Base-by-base conservation (phyloP, 768 basidiomycete genomes). In the Calocybe cyanea region DNA sequence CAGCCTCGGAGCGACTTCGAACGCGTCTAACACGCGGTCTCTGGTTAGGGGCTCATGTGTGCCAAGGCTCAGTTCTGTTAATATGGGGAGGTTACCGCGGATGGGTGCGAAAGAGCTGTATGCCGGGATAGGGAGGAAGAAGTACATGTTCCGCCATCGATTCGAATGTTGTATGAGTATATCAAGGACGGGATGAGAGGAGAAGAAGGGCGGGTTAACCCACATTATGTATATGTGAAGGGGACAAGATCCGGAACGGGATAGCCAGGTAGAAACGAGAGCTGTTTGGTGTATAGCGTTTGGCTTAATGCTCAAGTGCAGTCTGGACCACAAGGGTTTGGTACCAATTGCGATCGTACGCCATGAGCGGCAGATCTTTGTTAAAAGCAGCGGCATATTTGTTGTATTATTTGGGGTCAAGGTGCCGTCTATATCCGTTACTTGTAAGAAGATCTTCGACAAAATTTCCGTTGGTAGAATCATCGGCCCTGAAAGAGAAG, bases 391-490 rank as follows among this genome's bases (percentile, higher is more conserved):
- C 14, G 71, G 71, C 23, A 62, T 58, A 21, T 60, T 46, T 47
- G 70, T 68, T 8, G 71, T 70, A 48, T 68, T 67, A 31, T 51
- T 46, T 10, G 38, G 48, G 51, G 65, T 67, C 53, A 70, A 58
- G 39, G 51, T 57, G 24, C 64, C 64, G 14, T 54, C 49, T 45
- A 53, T 49, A 45, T 65, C 63, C 19, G 64, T 60, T 51, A 66
- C 66, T 32, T 67, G 61, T n/a, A 71, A 58, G 49, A 72, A 72
- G 46, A 72, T 69, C 49, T 69, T 66, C 18, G 70, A 72, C 18
- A 72, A 51, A 19, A 71, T 59, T 57, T 72, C 70, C 41, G 63
- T 60, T 20, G 70, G 70, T 35, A 72, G 44, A 10, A 34, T 24
- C 43, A 34, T 40, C 14, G 48, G 25, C 31, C 46, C 49, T 36